These are phyloP conservation scores for Neofusicoccum cordaticola DNA, from an alignment of 2,329 filamentous ascomycete species.

Conservation along the genomic window DNA sequence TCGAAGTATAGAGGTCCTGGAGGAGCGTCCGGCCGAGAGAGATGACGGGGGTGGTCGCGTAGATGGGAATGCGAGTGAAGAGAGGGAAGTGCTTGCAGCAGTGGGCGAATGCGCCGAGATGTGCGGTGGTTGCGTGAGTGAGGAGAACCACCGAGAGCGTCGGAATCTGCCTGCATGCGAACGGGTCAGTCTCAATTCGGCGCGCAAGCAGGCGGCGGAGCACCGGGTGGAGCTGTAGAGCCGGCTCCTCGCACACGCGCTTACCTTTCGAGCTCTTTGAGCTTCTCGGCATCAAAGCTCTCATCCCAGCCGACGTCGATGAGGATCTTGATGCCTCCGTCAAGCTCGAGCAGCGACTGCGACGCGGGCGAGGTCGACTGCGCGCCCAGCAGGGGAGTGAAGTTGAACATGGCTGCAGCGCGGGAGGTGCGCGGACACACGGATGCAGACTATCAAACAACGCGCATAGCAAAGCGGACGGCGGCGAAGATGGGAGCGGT, in stretches of 20 bases:
- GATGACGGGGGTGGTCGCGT: conserved; percentile 90
- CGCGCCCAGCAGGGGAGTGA: conserved; percentile 87
- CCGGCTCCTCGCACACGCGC: neutral
- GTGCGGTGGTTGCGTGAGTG: conserved; percentile 87
- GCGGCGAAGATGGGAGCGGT: neutral
- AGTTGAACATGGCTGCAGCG: conserved; percentile 75
- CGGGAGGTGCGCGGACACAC: conserved; percentile 7
- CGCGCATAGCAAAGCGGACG: neutral
- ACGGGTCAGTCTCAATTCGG: neutral
- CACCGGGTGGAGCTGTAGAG: neutral
- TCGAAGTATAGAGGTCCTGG: conserved; percentile 89
- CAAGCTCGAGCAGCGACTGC: conserved; percentile 93
- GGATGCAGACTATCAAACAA: neutral
- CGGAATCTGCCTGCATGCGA: conserved; percentile 68
- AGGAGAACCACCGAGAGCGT: conserved; percentile 91
- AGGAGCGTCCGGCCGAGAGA: conserved; percentile 86
- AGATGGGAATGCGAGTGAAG: conserved; percentile 89
- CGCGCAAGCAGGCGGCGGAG: neutral
- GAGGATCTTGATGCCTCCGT: conserved; percentile 92
- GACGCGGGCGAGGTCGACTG: conserved; percentile 83
- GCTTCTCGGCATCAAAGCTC: conserved; percentile 75
- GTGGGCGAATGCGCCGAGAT: conserved; percentile 90
- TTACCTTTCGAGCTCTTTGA: conserved; percentile 87
- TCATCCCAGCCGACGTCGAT: conserved; percentile 97
- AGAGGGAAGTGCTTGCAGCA: conserved; percentile 95